Evolutionary conservation across 495 filamentous ascomycete genomes (phyloP).

Genomic region (Lepidopterella palustris): DNA sequence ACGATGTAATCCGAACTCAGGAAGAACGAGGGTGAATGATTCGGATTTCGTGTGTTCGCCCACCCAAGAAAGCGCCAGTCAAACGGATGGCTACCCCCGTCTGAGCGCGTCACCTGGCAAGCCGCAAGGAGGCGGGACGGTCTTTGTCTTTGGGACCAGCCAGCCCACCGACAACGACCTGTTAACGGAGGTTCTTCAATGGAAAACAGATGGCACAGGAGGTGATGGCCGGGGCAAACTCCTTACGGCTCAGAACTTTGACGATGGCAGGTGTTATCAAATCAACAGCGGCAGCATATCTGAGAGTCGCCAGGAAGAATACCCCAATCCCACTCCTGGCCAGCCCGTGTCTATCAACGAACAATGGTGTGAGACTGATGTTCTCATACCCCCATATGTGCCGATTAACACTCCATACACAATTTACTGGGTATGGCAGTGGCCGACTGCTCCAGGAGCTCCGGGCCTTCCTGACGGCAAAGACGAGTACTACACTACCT

Average conservation of each 20-base stretch:
- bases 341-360: slow-evolving; percentile 32
- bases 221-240: too few relatives aligned
- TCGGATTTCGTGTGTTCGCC: too few relatives aligned
- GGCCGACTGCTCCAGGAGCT: slow-evolving; percentile 55
- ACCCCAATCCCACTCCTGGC: neutral
- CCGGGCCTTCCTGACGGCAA: slow-evolving; percentile 46
- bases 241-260: too few relatives aligned
- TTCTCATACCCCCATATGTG: slow-evolving; percentile 55
- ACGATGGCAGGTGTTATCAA: neutral
- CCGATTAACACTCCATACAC: slow-evolving; percentile 52
- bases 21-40: too few relatives aligned
- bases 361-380: slow-evolving; percentile 60
- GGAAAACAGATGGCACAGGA: neutral
- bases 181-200: neutral
- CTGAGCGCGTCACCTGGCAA: too few relatives aligned
- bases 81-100: too few relatives aligned
- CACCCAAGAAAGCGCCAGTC: too few relatives aligned
- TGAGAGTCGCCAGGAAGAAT: neutral
- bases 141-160: too few relatives aligned
- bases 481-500: slow-evolving; percentile 69
- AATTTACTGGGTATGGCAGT: slow-evolving; percentile 88
- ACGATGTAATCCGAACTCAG: too few relatives aligned
- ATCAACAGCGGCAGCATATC: neutral
- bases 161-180: too few relatives aligned
- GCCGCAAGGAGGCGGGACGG: too few relatives aligned